A percentile compares a stretch with the other conserved stretches of the same genome.
phyloP scores from a whole-genome alignment of 257 asterid genomes.

The Ophiorrhiza pumila region DNA sequence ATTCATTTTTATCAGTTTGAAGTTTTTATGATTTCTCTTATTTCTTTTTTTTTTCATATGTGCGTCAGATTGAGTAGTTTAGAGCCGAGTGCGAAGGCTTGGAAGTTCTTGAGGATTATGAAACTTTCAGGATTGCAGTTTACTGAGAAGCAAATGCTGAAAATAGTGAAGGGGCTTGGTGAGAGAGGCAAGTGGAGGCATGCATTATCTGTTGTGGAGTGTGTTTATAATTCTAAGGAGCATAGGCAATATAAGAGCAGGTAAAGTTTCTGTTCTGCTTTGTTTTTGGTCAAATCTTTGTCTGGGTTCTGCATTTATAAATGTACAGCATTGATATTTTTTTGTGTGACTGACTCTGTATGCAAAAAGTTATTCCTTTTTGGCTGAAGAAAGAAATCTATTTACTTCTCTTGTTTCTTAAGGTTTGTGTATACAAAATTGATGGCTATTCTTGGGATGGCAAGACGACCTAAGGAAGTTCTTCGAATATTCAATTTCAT shows the following conservation, averaged over 20 bases:
- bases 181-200: conserved; percentile 73
- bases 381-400: conserved; percentile 8
- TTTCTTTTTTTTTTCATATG: background rate
- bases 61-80: conserved; percentile 54
- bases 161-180: conserved; percentile 79
- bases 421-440: conserved; percentile 93
- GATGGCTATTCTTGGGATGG: conserved; percentile 74
- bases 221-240: conserved; percentile 76
- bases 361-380: background rate
- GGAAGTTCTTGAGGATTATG: conserved; percentile 79
- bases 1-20: background rate
- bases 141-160: conserved; percentile 85
- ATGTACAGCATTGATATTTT: background rate
- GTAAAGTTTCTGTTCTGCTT: conserved; percentile 24
- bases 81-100: conserved; percentile 60
- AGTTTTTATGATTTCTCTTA: background rate
- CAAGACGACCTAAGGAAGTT: conserved; percentile 72
- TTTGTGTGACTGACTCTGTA: background rate
- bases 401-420: conserved; percentile 17
- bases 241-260: conserved; percentile 69
- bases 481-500: conserved; percentile 70
- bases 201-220: conserved; percentile 73
- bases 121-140: conserved; percentile 74
- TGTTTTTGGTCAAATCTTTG: background rate
- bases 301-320: background rate